phyloP scores from a whole-genome alignment of 495 filamentous ascomycete genomes.

The Lentithecium fluviatile region DNA sequence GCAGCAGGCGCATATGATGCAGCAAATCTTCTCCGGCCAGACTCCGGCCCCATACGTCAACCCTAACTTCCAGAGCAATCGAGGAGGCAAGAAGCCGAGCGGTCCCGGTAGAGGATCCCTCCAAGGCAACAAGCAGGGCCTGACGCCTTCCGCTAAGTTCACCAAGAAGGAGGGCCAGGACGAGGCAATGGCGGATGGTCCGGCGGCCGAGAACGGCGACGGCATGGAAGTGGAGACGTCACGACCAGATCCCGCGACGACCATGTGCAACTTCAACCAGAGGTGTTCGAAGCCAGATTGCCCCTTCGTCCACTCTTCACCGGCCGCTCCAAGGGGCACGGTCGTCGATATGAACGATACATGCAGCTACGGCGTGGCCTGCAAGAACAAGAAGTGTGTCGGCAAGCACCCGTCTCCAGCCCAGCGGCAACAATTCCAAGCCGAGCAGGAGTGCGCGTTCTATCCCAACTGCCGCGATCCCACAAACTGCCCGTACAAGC shows the following conservation, averaged over 20 bases:
- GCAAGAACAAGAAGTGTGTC: slow-evolving; percentile 92
- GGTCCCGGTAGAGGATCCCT: slow-evolving; percentile 35
- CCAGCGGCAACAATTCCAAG: slow-evolving; percentile 68
- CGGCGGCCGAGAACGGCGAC: slow-evolving; percentile 47
- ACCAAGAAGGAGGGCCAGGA: slow-evolving; percentile 32
- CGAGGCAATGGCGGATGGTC: slow-evolving; percentile 36
- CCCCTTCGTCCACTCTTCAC: slow-evolving; percentile 89
- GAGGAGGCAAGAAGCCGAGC: slow-evolving; percentile 36
- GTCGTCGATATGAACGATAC: slow-evolving; percentile 74
- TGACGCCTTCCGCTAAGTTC: slow-evolving; percentile 29
- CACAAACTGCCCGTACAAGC: slow-evolving; percentile 78
- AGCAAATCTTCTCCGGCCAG: slow-evolving; percentile 54
- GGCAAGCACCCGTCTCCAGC: slow-evolving; percentile 91
- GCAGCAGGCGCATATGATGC: slow-evolving; percentile 85
- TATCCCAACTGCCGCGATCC: slow-evolving; percentile 87
- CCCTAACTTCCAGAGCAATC: slow-evolving; percentile 54
- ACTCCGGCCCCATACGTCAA: slow-evolving; percentile 53
- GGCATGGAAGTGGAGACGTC: slow-evolving; percentile 51
- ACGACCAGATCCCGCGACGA: slow-evolving; percentile 47
- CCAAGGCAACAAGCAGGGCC: slow-evolving; percentile 34
- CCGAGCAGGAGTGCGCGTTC: slow-evolving; percentile 87
- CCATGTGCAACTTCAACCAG: slow-evolving; percentile 82
- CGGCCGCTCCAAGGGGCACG: slow-evolving; percentile 80
- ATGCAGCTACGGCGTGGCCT: slow-evolving; percentile 84
- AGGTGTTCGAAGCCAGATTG: slow-evolving; percentile 86